phyloP scores from a whole-genome alignment of 805 yeast genomes.

The Nematodospora valgi region DNA sequence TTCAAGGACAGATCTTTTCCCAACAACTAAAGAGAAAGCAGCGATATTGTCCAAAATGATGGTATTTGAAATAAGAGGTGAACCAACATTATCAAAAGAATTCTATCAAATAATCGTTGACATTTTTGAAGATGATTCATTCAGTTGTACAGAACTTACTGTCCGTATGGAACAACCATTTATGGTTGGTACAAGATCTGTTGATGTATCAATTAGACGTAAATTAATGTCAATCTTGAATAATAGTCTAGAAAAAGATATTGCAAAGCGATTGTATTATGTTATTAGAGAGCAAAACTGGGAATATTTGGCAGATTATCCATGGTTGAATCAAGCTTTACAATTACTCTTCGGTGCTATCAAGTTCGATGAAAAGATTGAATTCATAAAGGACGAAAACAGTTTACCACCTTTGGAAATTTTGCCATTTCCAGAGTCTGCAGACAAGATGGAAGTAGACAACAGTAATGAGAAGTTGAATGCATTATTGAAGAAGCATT shows the following conservation, averaged over 20 bases:
- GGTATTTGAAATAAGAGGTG: constrained; percentile 86
- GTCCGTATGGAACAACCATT: constrained; percentile 96
- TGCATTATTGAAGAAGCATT: constrained; percentile 24
- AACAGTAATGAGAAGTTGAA: constrained; percentile 17
- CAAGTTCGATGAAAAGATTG: constrained; percentile 46
- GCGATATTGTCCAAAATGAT: constrained; percentile 91
- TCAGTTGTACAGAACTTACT: constrained; percentile 82
- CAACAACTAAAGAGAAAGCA: constrained; percentile 94
- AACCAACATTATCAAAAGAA: constrained; percentile 68
- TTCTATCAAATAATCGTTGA: constrained; percentile 85
- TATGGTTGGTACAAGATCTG: constrained; percentile 84
- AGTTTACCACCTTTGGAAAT: constrained; percentile 51
- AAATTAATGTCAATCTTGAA: constrained; percentile 77
- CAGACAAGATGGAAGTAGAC: constrained; percentile 25
- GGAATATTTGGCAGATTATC: constrained; percentile 91
- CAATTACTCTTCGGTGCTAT: constrained; percentile 82
- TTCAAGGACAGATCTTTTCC: constrained; percentile 76
- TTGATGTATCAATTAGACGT: constrained; percentile 69
- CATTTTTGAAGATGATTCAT: constrained; percentile 74
- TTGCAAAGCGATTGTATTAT: constrained; percentile 77
- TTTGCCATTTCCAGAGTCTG: constrained; percentile 28
- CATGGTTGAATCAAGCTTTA: constrained; percentile 92
- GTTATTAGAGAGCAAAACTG: constrained; percentile 94
- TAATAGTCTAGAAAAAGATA: constrained; percentile 71
- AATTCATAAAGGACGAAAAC: constrained; percentile 46